Base-by-base conservation (phyloP, 768 basidiomycete genomes). In the button mushroom (Agaricus bisporus) region DNA sequence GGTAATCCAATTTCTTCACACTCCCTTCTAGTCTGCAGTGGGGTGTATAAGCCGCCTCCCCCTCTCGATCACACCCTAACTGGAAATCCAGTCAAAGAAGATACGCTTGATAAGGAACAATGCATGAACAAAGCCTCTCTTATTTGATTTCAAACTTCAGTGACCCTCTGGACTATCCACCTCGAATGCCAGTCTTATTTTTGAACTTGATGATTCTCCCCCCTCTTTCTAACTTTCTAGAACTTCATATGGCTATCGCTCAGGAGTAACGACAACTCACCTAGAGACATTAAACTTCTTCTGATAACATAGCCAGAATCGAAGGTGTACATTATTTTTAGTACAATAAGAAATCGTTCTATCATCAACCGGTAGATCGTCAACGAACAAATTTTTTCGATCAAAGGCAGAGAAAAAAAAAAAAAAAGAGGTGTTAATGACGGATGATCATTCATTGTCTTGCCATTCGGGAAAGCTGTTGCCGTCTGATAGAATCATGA, bases 1-100 rank as follows among this genome's bases (percentile, higher is more conserved):
- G 43, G 50, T 32, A 36, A 51, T 37, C 29, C 42, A 36, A 51
- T 51, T 51, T 26, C 39, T 50, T 15, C 29, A 50, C 41, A 26
- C 49, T 18, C 25, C 44, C 51, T 52, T 52, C 43, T 52, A 52
- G 51, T 32, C 26, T 36, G 7, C 36, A 20, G n/a, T 20, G n/a
- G n/a, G 20, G 42, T 20, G 15, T 39, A 36, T 49, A 38, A 37
- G 20, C 48, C 14, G 14, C 35, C 25, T 37, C 36, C 32, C 47
- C 15, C 12, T 22, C 48, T 8, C 25, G 7, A 38, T 38, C 17
- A 39, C 22, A 12, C 20, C 22, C 15, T 22, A 38, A 49, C 18
- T 32, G 8, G 32, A 32, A 32, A 7, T 11, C 2, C 32, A 32
- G 7, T 32, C 18, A n/a, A 26, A 3, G 8, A 5, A 12, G 47